Conservation (phyloP, 306 rosid genomes). For the Vicia sativa region DNA sequence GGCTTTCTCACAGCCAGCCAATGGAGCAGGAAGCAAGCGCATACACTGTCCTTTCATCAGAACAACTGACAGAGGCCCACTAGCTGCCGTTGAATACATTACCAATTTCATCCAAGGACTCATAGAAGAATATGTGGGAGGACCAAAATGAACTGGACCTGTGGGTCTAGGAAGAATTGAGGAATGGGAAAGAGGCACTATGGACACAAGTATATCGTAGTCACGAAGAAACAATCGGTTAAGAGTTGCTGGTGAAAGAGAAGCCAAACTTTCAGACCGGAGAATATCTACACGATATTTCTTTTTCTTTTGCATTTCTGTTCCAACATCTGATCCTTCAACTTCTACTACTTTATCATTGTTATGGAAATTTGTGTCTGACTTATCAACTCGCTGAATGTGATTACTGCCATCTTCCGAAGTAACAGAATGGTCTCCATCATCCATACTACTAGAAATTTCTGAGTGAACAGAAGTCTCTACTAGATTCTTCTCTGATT, state of each 20-base stretch:
- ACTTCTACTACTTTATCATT: constrained; percentile 50
- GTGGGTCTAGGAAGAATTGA: constrained; percentile 85
- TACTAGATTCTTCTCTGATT: constrained; percentile 40
- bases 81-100: constrained; percentile 70
- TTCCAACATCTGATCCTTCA: constrained; percentile 61
- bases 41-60: constrained; percentile 94
- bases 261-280: constrained; percentile 96
- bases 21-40: constrained; percentile 93
- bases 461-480: constrained; percentile 52
- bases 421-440: constrained; percentile 45
- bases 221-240: constrained; percentile 88
- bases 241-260: constrained; percentile 83
- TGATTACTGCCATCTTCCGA: constrained; percentile 47
- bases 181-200: constrained; percentile 87
- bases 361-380: constrained; percentile 39
- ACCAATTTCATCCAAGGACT: constrained; percentile 99
- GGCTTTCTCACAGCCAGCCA: constrained; percentile 95
- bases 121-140: constrained; percentile 91
- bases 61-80: constrained; percentile 91
- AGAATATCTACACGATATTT: constrained; percentile 85
- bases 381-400: constrained; percentile 43
- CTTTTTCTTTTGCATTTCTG: constrained; percentile 60
- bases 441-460: constrained; percentile 42
- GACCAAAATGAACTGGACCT: constrained; percentile 92
- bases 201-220: constrained; percentile 87